Conservation (phyloP, 169 alveolate genomes). For the Plasmodium fragile region DNA sequence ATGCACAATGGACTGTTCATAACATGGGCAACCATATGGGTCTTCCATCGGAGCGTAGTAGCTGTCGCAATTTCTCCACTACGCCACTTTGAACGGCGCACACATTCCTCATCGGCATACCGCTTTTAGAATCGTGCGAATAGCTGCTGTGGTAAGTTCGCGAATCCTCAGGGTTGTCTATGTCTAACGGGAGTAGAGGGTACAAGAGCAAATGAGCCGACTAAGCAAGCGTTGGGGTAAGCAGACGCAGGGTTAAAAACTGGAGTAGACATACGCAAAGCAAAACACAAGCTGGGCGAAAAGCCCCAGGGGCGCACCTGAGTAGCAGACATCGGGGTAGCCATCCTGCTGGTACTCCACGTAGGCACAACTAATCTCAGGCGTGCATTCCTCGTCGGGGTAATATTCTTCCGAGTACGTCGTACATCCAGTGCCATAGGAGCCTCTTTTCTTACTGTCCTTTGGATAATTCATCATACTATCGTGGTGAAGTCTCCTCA, state of each 20-base stretch:
- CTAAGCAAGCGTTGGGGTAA: neutral
- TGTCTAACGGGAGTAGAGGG: neutral
- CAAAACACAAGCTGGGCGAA: neutral
- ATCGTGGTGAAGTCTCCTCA: conserved; percentile 51
- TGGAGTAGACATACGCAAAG: neutral
- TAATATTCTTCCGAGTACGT: conserved; percentile 24
- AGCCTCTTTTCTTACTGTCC: conserved; percentile 23
- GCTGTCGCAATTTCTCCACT: neutral
- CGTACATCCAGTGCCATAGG: neutral
- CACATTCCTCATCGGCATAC: conserved; percentile 2
- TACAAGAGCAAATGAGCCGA: neutral
- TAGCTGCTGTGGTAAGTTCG: conserved; percentile 20
- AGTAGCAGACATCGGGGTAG: neutral
- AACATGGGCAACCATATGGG: neutral
- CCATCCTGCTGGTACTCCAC: conserved; percentile 11
- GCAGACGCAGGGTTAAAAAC: neutral
- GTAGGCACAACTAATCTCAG: conserved; percentile 4
- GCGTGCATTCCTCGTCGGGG: conserved; percentile 3
- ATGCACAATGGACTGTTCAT: neutral
- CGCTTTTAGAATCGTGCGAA: conserved; percentile 36
- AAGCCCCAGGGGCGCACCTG: neutral
- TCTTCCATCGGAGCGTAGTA: neutral
- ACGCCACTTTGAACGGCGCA: neutral
- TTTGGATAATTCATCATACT: neutral
- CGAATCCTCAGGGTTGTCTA: conserved; percentile 35